Conservation (phyloP, 2,329 filamentous ascomycete genomes). For the Botrytis hyacinthi region DNA sequence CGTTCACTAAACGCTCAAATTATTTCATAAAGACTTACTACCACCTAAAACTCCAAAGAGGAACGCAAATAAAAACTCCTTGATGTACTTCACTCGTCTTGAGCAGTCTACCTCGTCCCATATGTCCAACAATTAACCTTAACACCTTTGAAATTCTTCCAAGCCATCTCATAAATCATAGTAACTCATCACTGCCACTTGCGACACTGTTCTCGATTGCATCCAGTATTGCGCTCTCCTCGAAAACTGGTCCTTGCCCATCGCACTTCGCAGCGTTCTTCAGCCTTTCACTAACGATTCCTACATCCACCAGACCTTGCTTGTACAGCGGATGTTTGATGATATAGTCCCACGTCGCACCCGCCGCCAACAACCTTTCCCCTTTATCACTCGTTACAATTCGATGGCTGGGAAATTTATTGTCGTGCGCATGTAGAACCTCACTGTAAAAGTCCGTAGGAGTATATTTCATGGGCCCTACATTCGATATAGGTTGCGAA, state of each 20-base stretch:
- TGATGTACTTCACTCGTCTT: not conserved
- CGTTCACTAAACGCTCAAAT: not conserved
- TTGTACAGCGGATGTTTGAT: conserved; percentile 75
- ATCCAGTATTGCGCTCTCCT: conserved; percentile 67
- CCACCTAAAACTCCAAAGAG: not conserved
- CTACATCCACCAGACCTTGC: conserved; percentile 76
- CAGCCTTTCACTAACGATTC: conserved; percentile 73
- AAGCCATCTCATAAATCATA: conserved; percentile 43
- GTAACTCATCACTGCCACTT: conserved; percentile 74
- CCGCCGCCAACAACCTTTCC: conserved; percentile 68
- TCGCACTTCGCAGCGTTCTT: conserved; percentile 77
- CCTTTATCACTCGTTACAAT: conserved; percentile 67
- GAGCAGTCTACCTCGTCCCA: not conserved
- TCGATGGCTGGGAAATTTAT: conserved; percentile 66
- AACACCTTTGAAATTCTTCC: conserved; percentile 20
- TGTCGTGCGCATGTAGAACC: conserved; percentile 58
- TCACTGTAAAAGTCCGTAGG: conserved; percentile 70
- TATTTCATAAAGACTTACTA: not conserved
- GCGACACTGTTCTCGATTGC: conserved; percentile 79
- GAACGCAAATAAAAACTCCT: conserved; percentile 10
- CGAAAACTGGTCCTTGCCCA: conserved; percentile 84
- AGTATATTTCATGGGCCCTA: conserved; percentile 67
- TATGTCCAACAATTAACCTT: conserved; percentile 5
- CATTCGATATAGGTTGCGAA: conserved; percentile 43
- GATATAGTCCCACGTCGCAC: conserved; percentile 87